These are phyloP conservation scores for Articulospora tetracladia DNA, from an alignment of 495 filamentous ascomycete genomes.

Conservation along the genomic window DNA sequence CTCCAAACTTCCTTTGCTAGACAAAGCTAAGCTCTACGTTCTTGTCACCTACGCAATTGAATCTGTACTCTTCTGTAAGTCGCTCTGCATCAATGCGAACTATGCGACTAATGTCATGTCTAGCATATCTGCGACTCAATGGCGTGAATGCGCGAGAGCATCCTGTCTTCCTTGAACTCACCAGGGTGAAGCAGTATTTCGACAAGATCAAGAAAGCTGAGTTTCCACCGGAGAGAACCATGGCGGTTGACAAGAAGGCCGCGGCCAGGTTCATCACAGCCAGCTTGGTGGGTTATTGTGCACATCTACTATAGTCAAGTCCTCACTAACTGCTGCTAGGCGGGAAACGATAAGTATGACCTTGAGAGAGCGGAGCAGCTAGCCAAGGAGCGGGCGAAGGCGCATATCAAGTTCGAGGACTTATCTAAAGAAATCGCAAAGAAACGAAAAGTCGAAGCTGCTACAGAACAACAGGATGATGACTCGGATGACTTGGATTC, in stretches of 20 bases:
- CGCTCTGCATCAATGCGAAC: too few species aligned
- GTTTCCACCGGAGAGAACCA: slow-evolving; percentile 47
- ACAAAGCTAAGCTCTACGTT: slow-evolving; percentile 90
- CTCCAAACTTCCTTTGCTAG: slow-evolving; percentile 79
- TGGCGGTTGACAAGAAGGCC: slow-evolving; percentile 73
- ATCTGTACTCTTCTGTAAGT: slow-evolving; percentile 84
- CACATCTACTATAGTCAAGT: not conserved
- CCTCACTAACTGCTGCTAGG: slow-evolving; percentile 29
- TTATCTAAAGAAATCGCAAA: slow-evolving; percentile 17
- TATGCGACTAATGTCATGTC: slow-evolving; percentile 25
- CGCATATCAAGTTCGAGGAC: slow-evolving; percentile 44
- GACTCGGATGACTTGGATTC: slow-evolving; percentile 26
- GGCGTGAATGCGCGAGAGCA: slow-evolving; percentile 79
- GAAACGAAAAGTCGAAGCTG: slow-evolving; percentile 34
- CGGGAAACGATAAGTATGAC: slow-evolving; percentile 61
- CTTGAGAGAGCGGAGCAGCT: slow-evolving; percentile 47
- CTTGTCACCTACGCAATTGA: slow-evolving; percentile 82
- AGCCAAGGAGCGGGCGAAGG: slow-evolving; percentile 48
- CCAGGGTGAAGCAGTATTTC: slow-evolving; percentile 83
- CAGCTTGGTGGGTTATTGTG: slow-evolving; percentile 56
- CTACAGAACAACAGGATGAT: slow-evolving; percentile 15
- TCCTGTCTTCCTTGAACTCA: slow-evolving; percentile 78
- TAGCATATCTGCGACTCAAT: slow-evolving; percentile 76
- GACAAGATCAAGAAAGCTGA: slow-evolving; percentile 77
- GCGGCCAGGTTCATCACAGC: slow-evolving; percentile 77